Evolutionary conservation across 1,284 basidiomycete genomes (phyloP).

Genomic region (Tausonia pullulans): DNA sequence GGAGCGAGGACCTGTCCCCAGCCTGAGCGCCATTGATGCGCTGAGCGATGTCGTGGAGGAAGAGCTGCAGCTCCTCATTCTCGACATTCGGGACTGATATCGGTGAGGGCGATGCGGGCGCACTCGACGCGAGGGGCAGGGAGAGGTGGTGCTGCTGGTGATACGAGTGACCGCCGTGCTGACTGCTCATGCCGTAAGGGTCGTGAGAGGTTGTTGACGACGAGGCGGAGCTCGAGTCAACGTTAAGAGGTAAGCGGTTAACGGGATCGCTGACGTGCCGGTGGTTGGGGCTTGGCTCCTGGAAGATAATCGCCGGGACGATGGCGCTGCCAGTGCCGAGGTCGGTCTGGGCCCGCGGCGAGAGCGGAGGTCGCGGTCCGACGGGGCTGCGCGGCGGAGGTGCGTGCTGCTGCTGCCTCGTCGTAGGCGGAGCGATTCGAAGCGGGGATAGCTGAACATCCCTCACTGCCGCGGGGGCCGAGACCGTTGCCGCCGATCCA

Average conservation of each 20-base stretch:
- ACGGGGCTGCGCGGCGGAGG: background rate
- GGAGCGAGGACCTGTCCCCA: slow-evolving; percentile 33
- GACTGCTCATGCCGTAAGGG: background rate
- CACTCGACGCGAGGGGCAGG: slow-evolving; percentile 21
- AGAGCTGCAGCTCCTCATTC: slow-evolving; percentile 42
- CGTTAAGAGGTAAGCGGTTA: too few species aligned
- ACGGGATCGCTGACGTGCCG: background rate
- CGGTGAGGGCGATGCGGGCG: slow-evolving; percentile 24
- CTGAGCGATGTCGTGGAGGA: slow-evolving; percentile 46
- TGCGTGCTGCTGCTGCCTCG: background rate
- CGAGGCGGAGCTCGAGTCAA: background rate
- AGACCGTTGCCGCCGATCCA: background rate
- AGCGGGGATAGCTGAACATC: background rate
- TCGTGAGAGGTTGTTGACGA: background rate
- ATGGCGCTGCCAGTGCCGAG: slow-evolving; percentile 2
- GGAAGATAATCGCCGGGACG: slow-evolving; percentile 12
- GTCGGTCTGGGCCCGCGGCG: background rate
- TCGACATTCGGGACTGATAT: slow-evolving; percentile 36
- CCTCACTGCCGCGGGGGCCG: too few species aligned
- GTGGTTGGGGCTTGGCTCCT: slow-evolving; percentile 6
- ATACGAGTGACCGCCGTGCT: background rate
- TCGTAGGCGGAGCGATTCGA: background rate
- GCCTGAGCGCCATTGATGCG: slow-evolving; percentile 44
- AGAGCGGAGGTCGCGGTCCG: slow-evolving; percentile 13
- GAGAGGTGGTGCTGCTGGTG: background rate